Evolutionary conservation across 192 early-diverging fungal species (phyloP), one percentile per base, ranked within the genome.

Genomic region (Podila minutissima): DNA sequence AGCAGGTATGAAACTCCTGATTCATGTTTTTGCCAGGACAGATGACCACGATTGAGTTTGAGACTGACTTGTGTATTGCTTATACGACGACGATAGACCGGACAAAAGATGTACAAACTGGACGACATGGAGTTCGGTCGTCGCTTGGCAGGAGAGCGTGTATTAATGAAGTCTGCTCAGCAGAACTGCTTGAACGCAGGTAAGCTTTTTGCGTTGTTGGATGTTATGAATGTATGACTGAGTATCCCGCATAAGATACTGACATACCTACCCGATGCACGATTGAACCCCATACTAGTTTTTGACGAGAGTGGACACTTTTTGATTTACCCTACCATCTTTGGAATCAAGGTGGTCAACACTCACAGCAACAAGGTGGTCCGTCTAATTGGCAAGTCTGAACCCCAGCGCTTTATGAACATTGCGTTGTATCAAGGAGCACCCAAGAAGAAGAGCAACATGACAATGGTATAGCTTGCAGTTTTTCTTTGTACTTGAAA

Each of bases 101-200:
- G 92, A 19, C 93, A 92, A 24, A 88, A 89, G n/a, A 78, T 88
- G 29, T 87, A 92, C 70, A 90, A 91, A 74, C 74, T 98, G 49
- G 98, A 99, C 82, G 95, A 95, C 67, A 99, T 99, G 97, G 98
- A 99, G 76, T 98, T 99, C 88, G 97, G 98, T 19, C 87, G 96
- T 66, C 86, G 98, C 38, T 66, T 98, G 55, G 96, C 96, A 1
- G 86, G 94, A 12, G 98, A 99, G 59, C 89, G 90, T 57, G 95
- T 98, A 77, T 78, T 98, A 48, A 88, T 92, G 57, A 95, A 94
- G 62, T 87, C 94, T 0, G 82, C 89, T 2, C 92, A 95, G 68
- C 87, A 87, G 28, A 78, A 63, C 10, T 82, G 83, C 33, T 86
- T 87, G 48, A 97, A 95, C 84, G 93, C 92, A 19, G 84, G 92